These are phyloP conservation scores for Spergularia marina DNA, from an alignment of 148 eudicot species.

Conservation along the genomic window DNA sequence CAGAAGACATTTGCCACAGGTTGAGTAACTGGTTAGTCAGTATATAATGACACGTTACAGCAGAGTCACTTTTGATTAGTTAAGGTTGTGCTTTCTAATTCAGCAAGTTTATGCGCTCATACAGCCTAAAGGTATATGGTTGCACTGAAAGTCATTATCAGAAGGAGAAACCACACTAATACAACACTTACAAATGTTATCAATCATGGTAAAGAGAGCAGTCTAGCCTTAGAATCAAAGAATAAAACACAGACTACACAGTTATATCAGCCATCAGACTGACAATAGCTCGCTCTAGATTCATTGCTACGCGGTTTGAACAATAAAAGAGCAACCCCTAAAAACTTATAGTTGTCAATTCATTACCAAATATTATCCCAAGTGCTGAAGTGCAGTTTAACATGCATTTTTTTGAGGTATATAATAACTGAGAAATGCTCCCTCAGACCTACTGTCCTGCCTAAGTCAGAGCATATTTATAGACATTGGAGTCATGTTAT, in stretches of 20 bases:
- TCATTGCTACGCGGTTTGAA: background rate
- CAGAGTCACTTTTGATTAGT: no score
- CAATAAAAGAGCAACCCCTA: background rate
- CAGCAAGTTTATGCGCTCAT: no score
- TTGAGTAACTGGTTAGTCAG: no score
- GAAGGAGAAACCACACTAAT: background rate
- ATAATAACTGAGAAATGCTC: no score
- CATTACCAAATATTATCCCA: background rate
- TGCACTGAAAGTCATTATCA: background rate
- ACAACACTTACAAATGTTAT: background rate
- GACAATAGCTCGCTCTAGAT: background rate
- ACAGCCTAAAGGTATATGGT: background rate
- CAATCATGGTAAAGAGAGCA: slow-evolving; percentile 8
- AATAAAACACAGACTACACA: background rate
- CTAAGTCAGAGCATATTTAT: no score
- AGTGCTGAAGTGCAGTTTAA: no score
- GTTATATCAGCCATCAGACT: background rate
- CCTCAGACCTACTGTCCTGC: no score
- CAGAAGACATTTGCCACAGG: no score
- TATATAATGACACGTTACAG: no score
- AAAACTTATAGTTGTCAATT: background rate
- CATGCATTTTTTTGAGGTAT: no score
- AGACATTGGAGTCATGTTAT: background rate
- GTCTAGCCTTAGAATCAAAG: background rate
- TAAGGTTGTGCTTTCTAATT: no score